These are phyloP conservation scores for Thelephora terrestris DNA, from an alignment of 1,284 basidiomycete genomes.

Conservation along the genomic window DNA sequence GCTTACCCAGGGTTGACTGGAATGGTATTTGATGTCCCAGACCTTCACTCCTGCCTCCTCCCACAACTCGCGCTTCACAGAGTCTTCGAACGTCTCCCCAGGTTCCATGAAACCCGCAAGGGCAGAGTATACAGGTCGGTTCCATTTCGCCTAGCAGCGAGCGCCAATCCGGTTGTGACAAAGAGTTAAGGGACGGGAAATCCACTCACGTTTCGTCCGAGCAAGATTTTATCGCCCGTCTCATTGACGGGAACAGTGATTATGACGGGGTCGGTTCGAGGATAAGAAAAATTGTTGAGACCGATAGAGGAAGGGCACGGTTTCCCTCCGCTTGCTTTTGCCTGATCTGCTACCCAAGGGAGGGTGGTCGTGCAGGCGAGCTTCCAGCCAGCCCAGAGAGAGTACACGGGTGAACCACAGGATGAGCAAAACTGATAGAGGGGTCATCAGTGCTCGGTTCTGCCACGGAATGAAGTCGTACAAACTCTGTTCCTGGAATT, in stretches of 20 bases:
- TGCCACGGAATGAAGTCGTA: not conserved
- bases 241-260: constrained; percentile 85
- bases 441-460: constrained; percentile 5
- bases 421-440: constrained; percentile 71
- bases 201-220: constrained; percentile 72
- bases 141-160: constrained; percentile 49
- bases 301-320: constrained; percentile 61
- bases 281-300: constrained; percentile 83
- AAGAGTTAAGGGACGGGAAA: not conserved
- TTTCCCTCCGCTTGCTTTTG: too few relatives aligned
- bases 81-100: constrained; percentile 92
- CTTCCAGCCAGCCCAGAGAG: constrained; percentile 96
- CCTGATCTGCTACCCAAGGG: constrained; percentile 57
- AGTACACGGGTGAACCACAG: constrained; percentile 77
- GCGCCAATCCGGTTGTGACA: constrained; percentile 1
- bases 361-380: constrained; percentile 67
- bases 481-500: constrained; percentile 73
- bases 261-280: constrained; percentile 82
- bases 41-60: constrained; percentile 91
- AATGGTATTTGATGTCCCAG: constrained; percentile 81
- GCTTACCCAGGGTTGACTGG: constrained; percentile 72
- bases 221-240: constrained; percentile 70
- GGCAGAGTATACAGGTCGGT: constrained; percentile 72
- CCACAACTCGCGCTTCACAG: constrained; percentile 87
- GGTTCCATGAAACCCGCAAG: constrained; percentile 89